Conservation (phyloP, 805 yeast species). For the Candida alai region DNA sequence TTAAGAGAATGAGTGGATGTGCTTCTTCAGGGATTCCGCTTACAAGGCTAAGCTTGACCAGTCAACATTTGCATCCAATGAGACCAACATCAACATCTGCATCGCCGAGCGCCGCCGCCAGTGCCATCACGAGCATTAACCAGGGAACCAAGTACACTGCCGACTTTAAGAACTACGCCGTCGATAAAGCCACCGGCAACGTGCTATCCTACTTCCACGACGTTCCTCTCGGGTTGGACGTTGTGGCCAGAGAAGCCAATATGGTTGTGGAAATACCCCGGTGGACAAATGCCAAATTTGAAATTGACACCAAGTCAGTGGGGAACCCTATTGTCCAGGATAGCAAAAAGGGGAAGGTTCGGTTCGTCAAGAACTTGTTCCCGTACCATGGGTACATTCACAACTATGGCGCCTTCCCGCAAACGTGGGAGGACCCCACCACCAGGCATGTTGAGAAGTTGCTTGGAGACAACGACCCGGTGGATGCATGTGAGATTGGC, state of each 20-base stretch:
- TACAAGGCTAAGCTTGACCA: conserved; percentile 13
- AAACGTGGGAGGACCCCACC: conserved; percentile 97
- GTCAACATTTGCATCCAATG: conserved; percentile 10
- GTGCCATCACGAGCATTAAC: conserved; percentile 7
- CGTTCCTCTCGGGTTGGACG: conserved; percentile 52
- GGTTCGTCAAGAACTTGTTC: conserved; percentile 75
- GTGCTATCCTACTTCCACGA: conserved; percentile 71
- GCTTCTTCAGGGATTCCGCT: conserved; percentile 3
- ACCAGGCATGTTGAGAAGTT: conserved; percentile 38
- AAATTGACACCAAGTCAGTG: conserved; percentile 52
- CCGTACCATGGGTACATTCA: conserved; percentile 84
- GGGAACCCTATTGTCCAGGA: conserved; percentile 84
- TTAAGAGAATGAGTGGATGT: too few species aligned
- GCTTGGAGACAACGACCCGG: conserved; percentile 45
- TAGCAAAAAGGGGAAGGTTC: conserved; percentile 64
- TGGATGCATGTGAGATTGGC: conserved; percentile 83
- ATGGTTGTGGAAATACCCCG: conserved; percentile 49
- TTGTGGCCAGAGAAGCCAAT: conserved; percentile 36
- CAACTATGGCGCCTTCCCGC: conserved; percentile 87
- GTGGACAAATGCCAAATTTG: conserved; percentile 83
- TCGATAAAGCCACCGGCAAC: conserved; percentile 37
- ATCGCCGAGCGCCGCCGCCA: too few species aligned
- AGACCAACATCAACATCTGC: conserved; percentile 6
- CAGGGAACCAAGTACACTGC: conserved; percentile 35
- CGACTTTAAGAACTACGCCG: conserved; percentile 41